A percentile compares a stretch with the other conserved stretches of the same genome.
Evolutionary conservation across 192 early-diverging fungal genomes (phyloP).

Genomic region (Helicostylum pulchrum): DNA sequence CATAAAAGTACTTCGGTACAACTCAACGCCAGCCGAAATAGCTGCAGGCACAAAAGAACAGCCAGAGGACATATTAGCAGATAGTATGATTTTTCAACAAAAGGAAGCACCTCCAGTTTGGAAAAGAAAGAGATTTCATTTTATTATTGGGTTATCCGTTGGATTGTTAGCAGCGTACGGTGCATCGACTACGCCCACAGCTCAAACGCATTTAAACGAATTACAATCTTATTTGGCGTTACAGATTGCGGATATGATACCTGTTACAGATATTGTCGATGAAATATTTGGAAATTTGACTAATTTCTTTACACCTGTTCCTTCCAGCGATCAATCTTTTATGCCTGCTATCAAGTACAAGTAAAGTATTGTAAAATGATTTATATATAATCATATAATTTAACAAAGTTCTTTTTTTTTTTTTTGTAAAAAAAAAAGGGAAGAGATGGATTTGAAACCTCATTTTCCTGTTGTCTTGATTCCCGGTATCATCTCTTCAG

Average conservation of each 20-base stretch:
- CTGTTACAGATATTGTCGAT: conserved; percentile 62
- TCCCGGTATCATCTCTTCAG: conserved; percentile 86
- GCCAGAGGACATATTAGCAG: conserved; percentile 29
- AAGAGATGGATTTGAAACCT: conserved; percentile 39
- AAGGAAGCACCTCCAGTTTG: conserved; percentile 11
- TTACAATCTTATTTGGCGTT: conserved; percentile 40
- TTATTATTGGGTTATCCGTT: conserved; percentile 22
- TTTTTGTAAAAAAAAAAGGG: conserved; percentile 5
- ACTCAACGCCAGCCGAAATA: neutral
- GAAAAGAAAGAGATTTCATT: conserved; percentile 33
- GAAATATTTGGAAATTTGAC: conserved; percentile 70
- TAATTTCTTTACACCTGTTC: conserved; percentile 43
- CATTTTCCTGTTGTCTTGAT: conserved; percentile 72
- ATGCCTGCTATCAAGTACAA: conserved; percentile 38
- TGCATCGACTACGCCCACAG: conserved; percentile 38
- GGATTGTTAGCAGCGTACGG: conserved; percentile 26
- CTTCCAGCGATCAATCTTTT: conserved; percentile 49
- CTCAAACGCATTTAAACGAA: conserved; percentile 37
- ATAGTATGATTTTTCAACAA: conserved; percentile 8
- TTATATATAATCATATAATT: no score
- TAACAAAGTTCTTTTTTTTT: neutral
- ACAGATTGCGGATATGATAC: conserved; percentile 59
- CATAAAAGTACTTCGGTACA: neutral
- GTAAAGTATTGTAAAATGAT: conserved; percentile 15
- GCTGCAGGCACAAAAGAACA: neutral